Evolutionary conservation across 2,329 filamentous ascomycete species (phyloP).

Genomic region (Grosmannia clavigera): DNA sequence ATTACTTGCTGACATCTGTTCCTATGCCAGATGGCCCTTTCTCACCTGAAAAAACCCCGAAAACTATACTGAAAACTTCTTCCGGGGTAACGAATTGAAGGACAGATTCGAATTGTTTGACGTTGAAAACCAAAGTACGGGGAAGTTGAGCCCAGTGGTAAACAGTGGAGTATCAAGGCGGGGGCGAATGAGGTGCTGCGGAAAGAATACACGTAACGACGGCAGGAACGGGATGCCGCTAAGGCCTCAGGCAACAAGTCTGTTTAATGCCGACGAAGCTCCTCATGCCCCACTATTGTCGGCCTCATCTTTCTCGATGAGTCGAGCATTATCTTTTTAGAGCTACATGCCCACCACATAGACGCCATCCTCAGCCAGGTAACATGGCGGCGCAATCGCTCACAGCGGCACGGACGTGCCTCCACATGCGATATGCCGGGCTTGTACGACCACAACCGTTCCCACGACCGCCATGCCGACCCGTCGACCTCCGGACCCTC

Average conservation of each 20-base stretch:
- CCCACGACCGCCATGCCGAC: neutral
- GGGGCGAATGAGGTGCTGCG: slow-evolving; percentile 8
- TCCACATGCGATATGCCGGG: neutral
- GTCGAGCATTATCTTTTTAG: neutral
- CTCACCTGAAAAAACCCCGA: neutral
- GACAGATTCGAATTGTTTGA: neutral
- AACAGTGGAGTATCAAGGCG: neutral
- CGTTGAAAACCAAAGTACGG: neutral
- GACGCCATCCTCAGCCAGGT: neutral
- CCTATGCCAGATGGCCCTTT: neutral
- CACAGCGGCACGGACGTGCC: neutral
- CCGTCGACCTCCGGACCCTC: neutral
- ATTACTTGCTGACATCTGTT: neutral
- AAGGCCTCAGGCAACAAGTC: slow-evolving; percentile 7
- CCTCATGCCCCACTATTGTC: neutral
- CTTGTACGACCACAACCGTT: neutral
- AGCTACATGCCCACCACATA: neutral
- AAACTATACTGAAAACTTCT: neutral
- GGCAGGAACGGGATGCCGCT: neutral
- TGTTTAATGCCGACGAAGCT: neutral
- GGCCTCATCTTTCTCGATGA: neutral
- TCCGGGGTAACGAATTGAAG: neutral
- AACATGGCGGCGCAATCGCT: neutral
- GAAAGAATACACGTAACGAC: neutral
- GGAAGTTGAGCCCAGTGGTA: neutral